phyloP scores from a whole-genome alignment of 2,329 filamentous ascomycete species.

The Nothopassalora personata region DNA sequence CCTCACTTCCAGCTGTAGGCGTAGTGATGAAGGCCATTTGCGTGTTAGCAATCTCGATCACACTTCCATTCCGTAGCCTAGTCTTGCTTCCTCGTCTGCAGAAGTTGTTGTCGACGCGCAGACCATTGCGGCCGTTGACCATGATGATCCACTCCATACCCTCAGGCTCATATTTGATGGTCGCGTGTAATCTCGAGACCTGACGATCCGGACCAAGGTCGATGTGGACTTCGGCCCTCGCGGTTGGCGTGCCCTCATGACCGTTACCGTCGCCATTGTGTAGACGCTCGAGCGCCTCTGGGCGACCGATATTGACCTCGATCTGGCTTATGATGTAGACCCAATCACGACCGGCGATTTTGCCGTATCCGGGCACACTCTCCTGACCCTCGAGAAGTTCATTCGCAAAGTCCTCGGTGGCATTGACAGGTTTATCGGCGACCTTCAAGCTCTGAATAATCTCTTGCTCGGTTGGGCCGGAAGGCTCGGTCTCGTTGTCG shows the following conservation, averaged over 20 bases:
- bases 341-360: constrained; percentile 76
- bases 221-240: constrained; percentile 63
- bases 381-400: constrained; percentile 44
- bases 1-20: constrained; percentile 64
- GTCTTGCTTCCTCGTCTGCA: constrained; percentile 63
- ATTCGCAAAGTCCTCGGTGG: constrained; percentile 53
- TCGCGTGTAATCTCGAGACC: constrained; percentile 46
- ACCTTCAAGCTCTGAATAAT: constrained; percentile 40
- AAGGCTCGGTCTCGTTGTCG: constrained; percentile 35
- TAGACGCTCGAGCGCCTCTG: constrained; percentile 35
- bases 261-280: constrained; percentile 17
- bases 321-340: constrained; percentile 76
- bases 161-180: constrained; percentile 43
- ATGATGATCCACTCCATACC: constrained; percentile 68
- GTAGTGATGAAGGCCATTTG: constrained; percentile 99
- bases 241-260: constrained; percentile 26
- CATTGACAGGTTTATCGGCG: constrained; percentile 49
- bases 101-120: constrained; percentile 71
- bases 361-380: constrained; percentile 63
- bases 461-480: constrained; percentile 39
- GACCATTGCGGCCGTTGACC: constrained; percentile 86
- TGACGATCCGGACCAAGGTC: constrained; percentile 61
- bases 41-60: constrained; percentile 84
- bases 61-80: constrained; percentile 74
- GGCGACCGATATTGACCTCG: constrained; percentile 70